A percentile compares a stretch with the other conserved stretches of the same genome.
phyloP scores from a whole-genome alignment of 2,329 filamentous ascomycete species.

The Exophiala aquamarina region DNA sequence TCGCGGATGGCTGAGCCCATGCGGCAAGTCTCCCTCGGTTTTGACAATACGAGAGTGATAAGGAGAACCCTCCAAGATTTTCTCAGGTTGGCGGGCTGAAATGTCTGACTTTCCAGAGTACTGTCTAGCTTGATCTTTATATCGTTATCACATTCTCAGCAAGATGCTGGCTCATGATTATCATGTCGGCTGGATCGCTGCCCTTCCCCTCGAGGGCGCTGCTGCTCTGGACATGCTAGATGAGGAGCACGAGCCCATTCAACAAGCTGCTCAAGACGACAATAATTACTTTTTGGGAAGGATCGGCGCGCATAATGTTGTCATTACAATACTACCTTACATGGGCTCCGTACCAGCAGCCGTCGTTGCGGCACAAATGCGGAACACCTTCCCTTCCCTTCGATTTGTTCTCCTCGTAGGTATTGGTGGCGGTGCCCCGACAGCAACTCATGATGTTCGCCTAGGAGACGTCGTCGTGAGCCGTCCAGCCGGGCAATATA shows the following conservation, averaged over 20 bases:
- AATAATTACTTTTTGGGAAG: slow-evolving; percentile 19
- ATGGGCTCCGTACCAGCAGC: slow-evolving; percentile 24
- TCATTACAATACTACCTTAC: slow-evolving; percentile 19
- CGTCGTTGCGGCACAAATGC: slow-evolving; percentile 21
- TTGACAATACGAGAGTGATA: too few relatives aligned
- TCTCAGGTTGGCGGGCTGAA: too few relatives aligned
- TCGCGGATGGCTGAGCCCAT: too few relatives aligned
- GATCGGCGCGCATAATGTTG: slow-evolving; percentile 26
- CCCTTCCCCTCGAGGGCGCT: slow-evolving; percentile 29
- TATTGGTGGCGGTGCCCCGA: slow-evolving; percentile 30
- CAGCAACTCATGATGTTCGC: slow-evolving; percentile 23
- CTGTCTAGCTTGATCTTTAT: neutral
- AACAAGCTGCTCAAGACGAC: slow-evolving; percentile 3
- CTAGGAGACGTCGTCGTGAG: slow-evolving; percentile 32
- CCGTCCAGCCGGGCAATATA: slow-evolving; percentile 22
- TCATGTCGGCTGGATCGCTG: slow-evolving; percentile 32
- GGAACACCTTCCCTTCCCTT: slow-evolving; percentile 24
- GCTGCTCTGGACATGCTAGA: slow-evolving; percentile 32
- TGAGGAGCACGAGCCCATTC: slow-evolving; percentile 18
- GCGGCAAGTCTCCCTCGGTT: too few relatives aligned
- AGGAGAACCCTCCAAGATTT: too few relatives aligned
- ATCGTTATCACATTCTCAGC: neutral
- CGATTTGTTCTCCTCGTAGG: slow-evolving; percentile 30
- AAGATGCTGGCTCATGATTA: slow-evolving; percentile 31
- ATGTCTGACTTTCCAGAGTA: neutral